phyloP scores from a whole-genome alignment of 2,329 filamentous ascomycete genomes.

The Davidsoniella australis region DNA sequence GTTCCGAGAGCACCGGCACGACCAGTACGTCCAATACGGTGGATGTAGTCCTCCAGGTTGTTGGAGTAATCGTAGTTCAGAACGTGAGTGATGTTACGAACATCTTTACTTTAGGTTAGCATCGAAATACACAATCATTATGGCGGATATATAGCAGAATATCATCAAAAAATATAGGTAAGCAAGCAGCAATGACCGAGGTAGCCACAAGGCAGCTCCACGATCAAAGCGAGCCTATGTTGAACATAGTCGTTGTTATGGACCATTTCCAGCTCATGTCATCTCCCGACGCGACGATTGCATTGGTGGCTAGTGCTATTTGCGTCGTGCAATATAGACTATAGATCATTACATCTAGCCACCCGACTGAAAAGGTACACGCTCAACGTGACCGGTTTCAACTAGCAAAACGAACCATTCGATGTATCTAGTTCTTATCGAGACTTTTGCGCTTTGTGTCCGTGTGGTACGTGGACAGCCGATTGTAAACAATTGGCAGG shows the following conservation, averaged over 20 bases:
- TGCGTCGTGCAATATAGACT: not conserved
- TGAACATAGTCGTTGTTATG: not conserved
- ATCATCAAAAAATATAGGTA: slow-evolving; percentile 32
- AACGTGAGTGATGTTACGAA: slow-evolving; percentile 99
- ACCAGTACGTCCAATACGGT: slow-evolving; percentile 89
- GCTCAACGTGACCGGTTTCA: not conserved
- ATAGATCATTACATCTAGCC: not conserved
- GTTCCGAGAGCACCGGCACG: slow-evolving; percentile 89
- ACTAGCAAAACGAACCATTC: slow-evolving; percentile 3
- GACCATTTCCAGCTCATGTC: not conserved
- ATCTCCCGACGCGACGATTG: slow-evolving; percentile 6
- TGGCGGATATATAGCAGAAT: not conserved
- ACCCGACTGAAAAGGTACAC: slow-evolving; percentile 3
- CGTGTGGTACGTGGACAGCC: not conserved
- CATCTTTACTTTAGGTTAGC: slow-evolving; percentile 51
- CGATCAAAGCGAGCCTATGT: not conserved
- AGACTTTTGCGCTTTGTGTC: not conserved
- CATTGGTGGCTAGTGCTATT: slow-evolving; percentile 3
- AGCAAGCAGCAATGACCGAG: slow-evolving; percentile 49
- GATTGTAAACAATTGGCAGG: not conserved
- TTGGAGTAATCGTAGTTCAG: slow-evolving; percentile 99
- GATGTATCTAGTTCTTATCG: not conserved
- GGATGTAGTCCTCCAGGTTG: slow-evolving; percentile 97
- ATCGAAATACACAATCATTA: slow-evolving; percentile 28
- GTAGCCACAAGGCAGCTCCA: not conserved